These are phyloP conservation scores for Boletus huronensis DNA, from an alignment of 768 basidiomycete species.

Conservation along the genomic window DNA sequence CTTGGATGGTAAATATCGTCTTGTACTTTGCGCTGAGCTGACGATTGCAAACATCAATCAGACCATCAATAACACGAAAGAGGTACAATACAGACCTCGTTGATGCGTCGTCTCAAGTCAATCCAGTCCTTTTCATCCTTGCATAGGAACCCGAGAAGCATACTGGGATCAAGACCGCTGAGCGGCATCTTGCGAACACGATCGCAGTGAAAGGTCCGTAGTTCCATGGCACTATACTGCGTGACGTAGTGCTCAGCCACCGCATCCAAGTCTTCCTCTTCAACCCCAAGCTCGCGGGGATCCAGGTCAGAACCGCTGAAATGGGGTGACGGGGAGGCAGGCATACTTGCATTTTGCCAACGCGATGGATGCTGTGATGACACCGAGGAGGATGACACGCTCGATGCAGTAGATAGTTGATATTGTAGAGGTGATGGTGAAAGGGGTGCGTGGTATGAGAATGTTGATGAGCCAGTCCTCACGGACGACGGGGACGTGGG, in stretches of 20 bases:
- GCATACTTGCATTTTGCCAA: conserved; percentile 27
- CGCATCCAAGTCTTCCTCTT: conserved; percentile 37
- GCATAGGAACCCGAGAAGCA: conserved; percentile 92
- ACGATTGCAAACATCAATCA: conserved; percentile 6
- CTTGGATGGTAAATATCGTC: conserved; percentile 81
- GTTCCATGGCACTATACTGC: conserved; percentile 69
- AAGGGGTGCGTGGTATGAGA: conserved; percentile 55
- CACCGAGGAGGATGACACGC: conserved; percentile 27
- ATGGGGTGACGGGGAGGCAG: conserved; percentile 18
- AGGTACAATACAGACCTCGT: conserved; percentile 51
- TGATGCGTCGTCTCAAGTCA: conserved; percentile 70
- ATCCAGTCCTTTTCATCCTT: conserved; percentile 81
- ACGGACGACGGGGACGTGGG: conserved; percentile 53
- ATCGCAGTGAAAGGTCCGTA: conserved; percentile 96
- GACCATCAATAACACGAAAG: background rate
- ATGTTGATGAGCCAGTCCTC: conserved; percentile 45
- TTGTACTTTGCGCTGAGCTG: conserved; percentile 47
- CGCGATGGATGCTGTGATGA: conserved; percentile 32
- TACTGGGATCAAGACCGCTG: conserved; percentile 89
- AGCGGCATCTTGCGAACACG: conserved; percentile 93
- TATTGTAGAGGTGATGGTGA: conserved; percentile 67
- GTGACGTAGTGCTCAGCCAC: conserved; percentile 62
- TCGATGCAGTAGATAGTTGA: conserved; percentile 49
- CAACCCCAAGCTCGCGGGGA: conserved; percentile 36
- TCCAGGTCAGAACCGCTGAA: conserved; percentile 33